Base-by-base conservation (phyloP, 2,329 filamentous ascomycete genomes). In the Elsinoe necatrix region DNA sequence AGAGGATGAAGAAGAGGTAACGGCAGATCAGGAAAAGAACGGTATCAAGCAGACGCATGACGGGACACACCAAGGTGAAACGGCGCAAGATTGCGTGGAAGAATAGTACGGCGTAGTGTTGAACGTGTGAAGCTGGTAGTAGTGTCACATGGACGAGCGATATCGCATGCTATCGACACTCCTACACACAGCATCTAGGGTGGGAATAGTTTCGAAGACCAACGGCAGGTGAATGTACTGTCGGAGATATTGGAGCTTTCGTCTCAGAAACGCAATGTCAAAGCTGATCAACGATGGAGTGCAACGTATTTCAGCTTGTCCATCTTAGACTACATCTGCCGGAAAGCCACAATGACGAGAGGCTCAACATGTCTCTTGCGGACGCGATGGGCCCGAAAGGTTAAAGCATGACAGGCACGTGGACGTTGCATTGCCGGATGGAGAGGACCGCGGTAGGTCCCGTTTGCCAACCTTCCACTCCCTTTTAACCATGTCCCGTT, bases 351-450 rank as follows among this genome's bases (percentile, higher is more conserved):
- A 52, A 18, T 35, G 34, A 52, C 48, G 48, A 34, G 25, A 20
- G 20, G 48, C 25, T 35, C 29, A 12, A 23, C 25, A 21, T 52
- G 48, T 52, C 48, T 39, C 31, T 34, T 52, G 48, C 20, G 48
- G 31, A 37, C 16, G 14, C 6, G 2, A 37, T 20, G 48, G 11
- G 31, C 48, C 48, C 48, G 48, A 39, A 52, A 39, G 48, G 29
- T 21, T 52, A 52, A 39, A n/a, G 18, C 48, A 52, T 25, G 48
- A 52, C 48, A 39, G 31, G 48, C 48, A 52, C 48, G 48, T 52
- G 48, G 48, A 29, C 48, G 48, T 52, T 52, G 29, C 29, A 11
- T 21, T 39, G 29, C 48, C 48, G 27, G 29, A 35, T 31, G 48
- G 48, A 39, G 18, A 37, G 16, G 18, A 14, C 48, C 48, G 16